Percentiles rank a stretch among this genome's conserved stretches.
Conservation (phyloP, 192 early-diverging fungal species). For the Linnemannia hyalina region DNA sequence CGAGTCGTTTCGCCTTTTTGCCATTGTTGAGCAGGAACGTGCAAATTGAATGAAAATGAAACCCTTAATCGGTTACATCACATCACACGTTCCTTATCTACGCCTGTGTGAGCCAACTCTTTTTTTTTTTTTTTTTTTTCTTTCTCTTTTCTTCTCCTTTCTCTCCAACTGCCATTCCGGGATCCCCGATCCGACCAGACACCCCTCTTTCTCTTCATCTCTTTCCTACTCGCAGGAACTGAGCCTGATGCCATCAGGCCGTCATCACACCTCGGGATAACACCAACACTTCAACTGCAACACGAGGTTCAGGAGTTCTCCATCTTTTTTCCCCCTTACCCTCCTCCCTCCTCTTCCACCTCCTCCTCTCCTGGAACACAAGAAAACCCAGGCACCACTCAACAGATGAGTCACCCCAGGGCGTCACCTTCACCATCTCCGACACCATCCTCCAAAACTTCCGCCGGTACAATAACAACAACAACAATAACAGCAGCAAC, state of each 20-base stretch:
- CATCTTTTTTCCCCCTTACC: not conserved
- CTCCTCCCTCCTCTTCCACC: not conserved
- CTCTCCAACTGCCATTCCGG: constrained; percentile 1
- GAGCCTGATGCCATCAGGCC: not conserved
- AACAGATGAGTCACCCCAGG: constrained; percentile 4
- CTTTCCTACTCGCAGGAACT: not conserved
- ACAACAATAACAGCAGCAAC: not conserved
- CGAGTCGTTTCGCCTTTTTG: too few species aligned
- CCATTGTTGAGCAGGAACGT: too few species aligned
- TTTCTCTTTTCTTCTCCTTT: not conserved
- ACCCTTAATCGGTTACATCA: not conserved
- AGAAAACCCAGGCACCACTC: not conserved
- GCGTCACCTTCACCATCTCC: constrained; percentile 4
- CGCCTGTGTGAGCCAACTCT: too few species aligned
- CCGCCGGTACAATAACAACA: not conserved
- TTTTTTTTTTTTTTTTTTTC: not conserved
- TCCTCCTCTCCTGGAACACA: not conserved
- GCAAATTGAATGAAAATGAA: not conserved
- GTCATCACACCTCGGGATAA: not conserved
- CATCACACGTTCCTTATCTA: too few species aligned
- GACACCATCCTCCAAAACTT: not conserved
- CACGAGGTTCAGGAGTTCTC: not conserved
- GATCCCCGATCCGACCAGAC: constrained; percentile 1
- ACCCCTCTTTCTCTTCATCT: not conserved
- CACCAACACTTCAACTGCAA: not conserved